Evolutionary conservation across 2,329 filamentous ascomycete species (phyloP), one percentile per base, ranked within the genome.

Genomic region (Colletotrichum scovillei): DNA sequence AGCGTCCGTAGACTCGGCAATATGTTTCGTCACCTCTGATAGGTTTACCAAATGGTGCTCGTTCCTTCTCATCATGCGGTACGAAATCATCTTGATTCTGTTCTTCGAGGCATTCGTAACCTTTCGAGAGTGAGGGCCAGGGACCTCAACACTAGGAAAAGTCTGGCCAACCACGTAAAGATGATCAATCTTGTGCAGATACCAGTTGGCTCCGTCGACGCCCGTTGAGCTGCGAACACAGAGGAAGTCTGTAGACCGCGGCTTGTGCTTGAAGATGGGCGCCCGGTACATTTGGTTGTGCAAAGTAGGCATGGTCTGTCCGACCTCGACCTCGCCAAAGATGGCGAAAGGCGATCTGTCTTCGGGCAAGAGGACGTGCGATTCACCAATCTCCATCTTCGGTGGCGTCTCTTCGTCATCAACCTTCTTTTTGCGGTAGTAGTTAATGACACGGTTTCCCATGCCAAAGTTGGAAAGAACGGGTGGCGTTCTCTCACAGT

Each of bases 91-190:
- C 86, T 97, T 98, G 82, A 99, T 92, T 46, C 97, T 92, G 82
- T 97, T 97, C 86, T 99, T 99, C 46, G 94, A 93, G n/a, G 96
- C 95, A 70, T 97, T 98, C 0, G 97, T 99, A 35, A 98, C 96
- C 82, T 97, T 97, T 74, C 97, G 90, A 49, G 95, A 97, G 81
- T 98, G 95, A 3, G 95, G 96, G 0, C 95, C 95, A 3, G 97
- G 97, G 5, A 99, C 93, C 78, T 98, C 95, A 35, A 96, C 91
- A 0, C 94, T 95, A 1, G 97, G 97, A 79, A 98, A 95, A 69
- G 96, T 93, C 81, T 99, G 97, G 7, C 97, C 97, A 28, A 98
- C 97, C 22, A 95, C 92, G 79, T 94, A 96, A 6, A 99, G 85
- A 79, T 98, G 94, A 73, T 98, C 95, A 59, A 98, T 94, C 76